phyloP scores from a whole-genome alignment of 306 rosid species.

The Prunus dulcis region DNA sequence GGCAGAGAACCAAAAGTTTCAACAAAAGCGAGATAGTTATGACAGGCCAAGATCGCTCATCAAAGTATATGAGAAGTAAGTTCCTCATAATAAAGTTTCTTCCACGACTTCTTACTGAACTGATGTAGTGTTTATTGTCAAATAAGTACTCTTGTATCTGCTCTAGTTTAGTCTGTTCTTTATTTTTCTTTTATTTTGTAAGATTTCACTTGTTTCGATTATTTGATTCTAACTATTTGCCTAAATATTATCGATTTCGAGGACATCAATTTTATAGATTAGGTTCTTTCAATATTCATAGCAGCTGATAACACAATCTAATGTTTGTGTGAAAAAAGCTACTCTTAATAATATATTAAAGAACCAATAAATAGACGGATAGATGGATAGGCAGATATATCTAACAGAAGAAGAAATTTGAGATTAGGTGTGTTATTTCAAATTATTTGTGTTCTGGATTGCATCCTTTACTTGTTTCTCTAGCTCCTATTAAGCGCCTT shows the following conservation, averaged over 20 bases:
- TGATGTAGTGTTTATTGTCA: neutral
- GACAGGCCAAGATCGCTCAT: conserved; percentile 51
- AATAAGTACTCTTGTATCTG: too few relatives aligned
- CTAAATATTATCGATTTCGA: neutral
- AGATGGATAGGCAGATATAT: too few relatives aligned
- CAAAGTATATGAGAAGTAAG: conserved; percentile 49
- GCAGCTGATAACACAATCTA: neutral
- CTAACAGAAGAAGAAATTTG: too few relatives aligned
- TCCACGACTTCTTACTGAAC: conserved; percentile 12
- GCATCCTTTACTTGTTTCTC: neutral
- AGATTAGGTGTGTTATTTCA: neutral
- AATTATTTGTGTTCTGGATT: neutral
- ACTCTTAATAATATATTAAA: too few relatives aligned
- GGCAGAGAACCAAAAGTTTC: conserved; percentile 42
- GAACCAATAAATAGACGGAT: too few relatives aligned
- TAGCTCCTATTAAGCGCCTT: neutral
- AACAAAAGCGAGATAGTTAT: conserved; percentile 34
- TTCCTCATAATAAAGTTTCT: conserved; percentile 6
- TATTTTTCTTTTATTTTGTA: neutral
- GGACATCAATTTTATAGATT: neutral
- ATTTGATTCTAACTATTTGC: neutral
- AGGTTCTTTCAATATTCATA: neutral
- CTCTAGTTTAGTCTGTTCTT: neutral
- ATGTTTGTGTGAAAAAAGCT: too few relatives aligned
- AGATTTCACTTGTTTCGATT: neutral